Evolutionary conservation across 192 early-diverging fungal species (phyloP), one percentile per base, ranked within the genome.

Genomic region (Coemansia sp.): DNA sequence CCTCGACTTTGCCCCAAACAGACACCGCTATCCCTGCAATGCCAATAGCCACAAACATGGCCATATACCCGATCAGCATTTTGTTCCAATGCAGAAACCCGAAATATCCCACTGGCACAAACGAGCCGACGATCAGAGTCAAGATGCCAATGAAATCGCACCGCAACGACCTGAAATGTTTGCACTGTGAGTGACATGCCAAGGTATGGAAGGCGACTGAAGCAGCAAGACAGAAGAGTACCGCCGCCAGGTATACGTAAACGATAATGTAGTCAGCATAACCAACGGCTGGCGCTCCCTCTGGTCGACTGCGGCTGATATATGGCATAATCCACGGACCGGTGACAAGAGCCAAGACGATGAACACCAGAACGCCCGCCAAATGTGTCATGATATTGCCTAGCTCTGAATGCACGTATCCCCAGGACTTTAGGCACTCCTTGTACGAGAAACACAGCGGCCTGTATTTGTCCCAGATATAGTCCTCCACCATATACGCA

Each of bases 131-230:
- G 59, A 95, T 95, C 50, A 96, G 84, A 23, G 86, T 79, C 19
- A 94, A 89, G 53, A 97, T 98, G 21, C 95, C 95, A 30, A 92
- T 87, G 87, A 96, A 98, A 76, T 96, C 96, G 43, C 92, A 92
- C 62, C 95, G 88, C 66, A 83, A 67, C 4, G 80, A 64, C 21
- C 69, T 69, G 23, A 83, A 78, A 46, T 83, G 80, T 63, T 60
- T 62, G 47, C 62, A 66, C 26, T 53, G 62, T 40, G 95, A 97
- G 77, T 97, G 95, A 71, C 93, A 97, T 19, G 87, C 81, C 37
- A 93, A 88, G 46, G 88, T 82, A 74, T 97, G 95, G 76, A 94
- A 97, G 6, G 80, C 78, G 0, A 89, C 88, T 44, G 91, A 93
- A 49, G 96, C 84, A 0, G 86, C 87, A 28, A 97, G 85, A 74